Evolutionary conservation across 78 protist genomes (phyloP).

Genomic region (Emiliania huxleyi): DNA sequence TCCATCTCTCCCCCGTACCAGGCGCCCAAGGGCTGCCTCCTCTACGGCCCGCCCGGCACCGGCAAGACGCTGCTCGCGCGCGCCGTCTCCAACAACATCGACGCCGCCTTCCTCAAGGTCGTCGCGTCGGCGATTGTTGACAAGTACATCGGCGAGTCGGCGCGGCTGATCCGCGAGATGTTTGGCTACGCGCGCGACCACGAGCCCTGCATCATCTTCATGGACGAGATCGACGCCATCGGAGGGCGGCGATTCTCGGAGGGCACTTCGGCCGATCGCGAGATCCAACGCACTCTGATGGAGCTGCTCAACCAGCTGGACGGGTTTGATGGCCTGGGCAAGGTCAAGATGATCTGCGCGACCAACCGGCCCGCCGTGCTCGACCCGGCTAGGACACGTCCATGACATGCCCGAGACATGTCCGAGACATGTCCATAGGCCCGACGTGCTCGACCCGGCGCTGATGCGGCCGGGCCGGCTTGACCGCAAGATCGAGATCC

Average conservation of each 20-base stretch:
- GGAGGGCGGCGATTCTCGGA: constrained; percentile 96
- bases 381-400: too few species aligned
- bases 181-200: constrained; percentile 95
- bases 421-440: too few species aligned
- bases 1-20: too few species aligned
- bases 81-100: constrained; percentile 94
- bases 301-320: constrained; percentile 98
- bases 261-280: constrained; percentile 97
- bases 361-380: constrained; percentile 98
- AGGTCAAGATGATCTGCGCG: constrained; percentile 98
- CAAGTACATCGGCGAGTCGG: constrained; percentile 99
- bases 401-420: too few species aligned
- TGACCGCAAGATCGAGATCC: constrained; percentile 94
- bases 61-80: constrained; percentile 98
- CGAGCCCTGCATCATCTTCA: constrained; percentile 99
- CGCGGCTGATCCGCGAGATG: constrained; percentile 99
- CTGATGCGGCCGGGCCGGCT: constrained; percentile 94
- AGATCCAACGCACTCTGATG: constrained; percentile 99
- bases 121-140: constrained; percentile 98
- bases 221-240: constrained; percentile 99
- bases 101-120: constrained; percentile 96
- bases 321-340: constrained; percentile 92
- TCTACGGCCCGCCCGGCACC: constrained; percentile 93
- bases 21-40: constrained; percentile 96
- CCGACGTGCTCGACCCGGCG: constrained; percentile 92